Base-by-base conservation (phyloP, 371 early-diverging fungal genomes). In the Mucor indicus region DNA sequence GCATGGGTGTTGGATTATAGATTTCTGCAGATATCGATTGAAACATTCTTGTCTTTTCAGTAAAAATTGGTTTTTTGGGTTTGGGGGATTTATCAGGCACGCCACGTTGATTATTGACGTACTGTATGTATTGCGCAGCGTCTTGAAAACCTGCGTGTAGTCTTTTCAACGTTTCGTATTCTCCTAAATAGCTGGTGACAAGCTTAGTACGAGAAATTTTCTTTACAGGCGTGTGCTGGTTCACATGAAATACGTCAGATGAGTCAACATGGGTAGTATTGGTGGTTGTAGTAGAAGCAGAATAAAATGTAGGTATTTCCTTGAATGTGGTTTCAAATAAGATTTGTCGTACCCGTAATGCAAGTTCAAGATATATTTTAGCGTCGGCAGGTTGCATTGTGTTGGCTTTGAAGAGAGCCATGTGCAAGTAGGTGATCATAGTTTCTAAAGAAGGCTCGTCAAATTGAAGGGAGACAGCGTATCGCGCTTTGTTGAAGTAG, bases 91-190 rank as follows among this genome's bases (percentile, higher is more conserved):
- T 38, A 4, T 54, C 46, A 33, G 64, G 62, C 5, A 69, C 30
- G 15, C 72, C 72, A 6, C 72, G 48, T 42, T 48, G 45, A 16
- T 57, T 67, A 35, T 64, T 54, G 16, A 50, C 21, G 38, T 58
- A 67, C 9, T 69, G 57, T 6, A 69, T 52, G 11, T 52, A 49
- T 0, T 32, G 38, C 1, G 36, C 20, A 16, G 56, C 23, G 8
- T 49, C 38, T 15, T 33, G 55, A 21, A 71, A 24, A 1, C 50
- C 50, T 37, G 42, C 44, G 27, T 67, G 62, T 13, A 60, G 37
- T 16, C 74, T 55, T 19, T 64, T 64, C 16, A 69, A 69, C 21
- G 56, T 62, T 24, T 69, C 70, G 9, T 55, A 55, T 36, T 73
- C 67, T 0, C 44, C 41, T 4, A 36, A 4, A 38, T 51, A 51